Percentiles rank a stretch among this genome's conserved stretches.
Evolutionary conservation across 1,284 basidiomycete species (phyloP).

Genomic region (Heterobasidion irregulare): DNA sequence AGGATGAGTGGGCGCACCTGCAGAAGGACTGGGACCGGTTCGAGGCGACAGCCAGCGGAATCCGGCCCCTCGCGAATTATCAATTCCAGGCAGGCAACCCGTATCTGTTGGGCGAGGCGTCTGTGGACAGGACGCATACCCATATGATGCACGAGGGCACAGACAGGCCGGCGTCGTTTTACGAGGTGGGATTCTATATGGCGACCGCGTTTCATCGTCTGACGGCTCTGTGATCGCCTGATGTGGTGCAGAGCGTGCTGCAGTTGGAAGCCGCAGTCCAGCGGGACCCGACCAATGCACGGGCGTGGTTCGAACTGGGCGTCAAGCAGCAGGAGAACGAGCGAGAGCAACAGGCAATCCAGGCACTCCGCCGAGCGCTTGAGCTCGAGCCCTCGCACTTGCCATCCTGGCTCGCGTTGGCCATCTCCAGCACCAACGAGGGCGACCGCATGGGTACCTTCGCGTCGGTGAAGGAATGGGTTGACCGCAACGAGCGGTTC

Average conservation of each 20-base stretch:
- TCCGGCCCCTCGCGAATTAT: constrained; percentile 55
- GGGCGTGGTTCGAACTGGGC: constrained; percentile 88
- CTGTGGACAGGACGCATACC: constrained; percentile 36
- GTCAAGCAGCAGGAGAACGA: constrained; percentile 99
- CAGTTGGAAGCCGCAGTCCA: constrained; percentile 91
- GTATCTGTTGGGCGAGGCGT: constrained; percentile 56
- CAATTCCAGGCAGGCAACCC: constrained; percentile 81
- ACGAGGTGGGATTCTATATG: constrained; percentile 42
- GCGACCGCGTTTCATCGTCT: background rate
- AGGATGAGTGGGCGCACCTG: constrained; percentile 52
- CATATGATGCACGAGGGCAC: constrained; percentile 40
- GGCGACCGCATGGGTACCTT: constrained; percentile 67
- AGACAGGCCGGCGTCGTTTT: constrained; percentile 30
- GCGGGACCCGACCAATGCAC: constrained; percentile 61
- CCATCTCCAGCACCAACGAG: constrained; percentile 92
- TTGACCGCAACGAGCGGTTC: constrained; percentile 52
- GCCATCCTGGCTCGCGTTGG: constrained; percentile 86
- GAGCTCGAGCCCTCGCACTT: constrained; percentile 74
- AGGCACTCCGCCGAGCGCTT: constrained; percentile 77
- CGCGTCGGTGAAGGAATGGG: constrained; percentile 81
- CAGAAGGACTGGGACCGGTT: constrained; percentile 83
- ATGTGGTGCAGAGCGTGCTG: constrained; percentile 59
- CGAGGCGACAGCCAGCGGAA: constrained; percentile 58
- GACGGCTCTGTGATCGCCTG: constrained; percentile 4
- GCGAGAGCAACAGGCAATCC: constrained; percentile 85